A percentile compares a stretch with the other conserved stretches of the same genome.
Evolutionary conservation across 2,329 filamentous ascomycete species (phyloP).

Genomic region (Furcasterigmium sp.): DNA sequence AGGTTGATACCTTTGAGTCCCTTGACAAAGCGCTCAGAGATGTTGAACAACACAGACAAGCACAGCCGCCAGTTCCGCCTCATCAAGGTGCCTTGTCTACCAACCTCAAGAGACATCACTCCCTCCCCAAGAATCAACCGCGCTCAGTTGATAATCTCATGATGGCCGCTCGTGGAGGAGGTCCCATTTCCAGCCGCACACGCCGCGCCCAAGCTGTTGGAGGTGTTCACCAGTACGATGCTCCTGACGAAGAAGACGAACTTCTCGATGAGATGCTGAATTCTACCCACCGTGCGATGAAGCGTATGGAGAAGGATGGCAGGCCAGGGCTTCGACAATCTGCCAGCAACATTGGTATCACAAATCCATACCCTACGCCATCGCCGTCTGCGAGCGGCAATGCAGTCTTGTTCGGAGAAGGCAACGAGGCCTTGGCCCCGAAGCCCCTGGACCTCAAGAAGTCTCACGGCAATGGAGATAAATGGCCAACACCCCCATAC

Average conservation of each 20-base stretch:
- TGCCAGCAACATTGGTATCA: slow-evolving; percentile 55
- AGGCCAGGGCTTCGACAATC: slow-evolving; percentile 54
- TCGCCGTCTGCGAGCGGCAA: slow-evolving; percentile 81
- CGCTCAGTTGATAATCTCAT: slow-evolving; percentile 60
- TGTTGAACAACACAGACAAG: slow-evolving; percentile 44
- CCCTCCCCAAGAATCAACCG: slow-evolving; percentile 52
- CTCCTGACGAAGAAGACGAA: slow-evolving; percentile 94
- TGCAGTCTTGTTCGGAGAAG: slow-evolving; percentile 66
- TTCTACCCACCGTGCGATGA: slow-evolving; percentile 70
- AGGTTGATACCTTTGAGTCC: slow-evolving; percentile 51
- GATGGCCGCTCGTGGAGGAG: slow-evolving; percentile 44
- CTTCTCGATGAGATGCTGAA: slow-evolving; percentile 83
- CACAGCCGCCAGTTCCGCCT: slow-evolving; percentile 44
- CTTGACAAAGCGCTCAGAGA: slow-evolving; percentile 54
- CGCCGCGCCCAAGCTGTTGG: slow-evolving; percentile 71
- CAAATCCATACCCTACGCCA: slow-evolving; percentile 60
- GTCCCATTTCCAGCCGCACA: slow-evolving; percentile 73
- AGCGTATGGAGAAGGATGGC: slow-evolving; percentile 57
- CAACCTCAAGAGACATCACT: slow-evolving; percentile 60
- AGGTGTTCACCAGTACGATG: slow-evolving; percentile 81
- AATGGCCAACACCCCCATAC: slow-evolving; percentile 95
- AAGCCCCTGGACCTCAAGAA: slow-evolving; percentile 68
- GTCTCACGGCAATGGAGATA: slow-evolving; percentile 41
- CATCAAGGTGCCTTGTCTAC: slow-evolving; percentile 46
- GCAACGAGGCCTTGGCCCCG: slow-evolving; percentile 55